Conservation (phyloP, 257 asterid genomes). For the Primulina eburnea region DNA sequence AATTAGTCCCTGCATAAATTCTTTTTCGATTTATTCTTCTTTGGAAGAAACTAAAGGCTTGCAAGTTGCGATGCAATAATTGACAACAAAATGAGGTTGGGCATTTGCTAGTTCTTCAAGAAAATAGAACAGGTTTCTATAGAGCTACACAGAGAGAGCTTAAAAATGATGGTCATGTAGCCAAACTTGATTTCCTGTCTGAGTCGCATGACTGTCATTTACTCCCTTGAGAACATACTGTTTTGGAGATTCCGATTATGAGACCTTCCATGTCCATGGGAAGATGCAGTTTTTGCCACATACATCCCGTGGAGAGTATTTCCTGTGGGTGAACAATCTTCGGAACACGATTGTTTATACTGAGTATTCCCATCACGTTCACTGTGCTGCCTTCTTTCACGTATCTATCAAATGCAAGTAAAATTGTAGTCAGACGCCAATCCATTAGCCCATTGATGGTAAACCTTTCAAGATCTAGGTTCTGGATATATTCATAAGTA, state of each 20-base stretch:
- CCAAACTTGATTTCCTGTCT: neutral
- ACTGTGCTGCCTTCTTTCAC: constrained; percentile 33
- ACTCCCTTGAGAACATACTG: neutral
- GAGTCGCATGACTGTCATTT: neutral
- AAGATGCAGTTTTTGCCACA: constrained; percentile 37
- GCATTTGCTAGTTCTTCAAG: too few species aligned
- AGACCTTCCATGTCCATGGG: constrained; percentile 44
- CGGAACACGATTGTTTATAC: constrained; percentile 23
- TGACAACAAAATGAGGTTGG: too few species aligned
- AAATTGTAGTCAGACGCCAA: neutral
- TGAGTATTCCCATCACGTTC: constrained; percentile 37
- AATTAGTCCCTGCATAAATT: neutral
- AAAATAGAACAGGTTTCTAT: neutral
- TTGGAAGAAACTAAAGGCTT: neutral
- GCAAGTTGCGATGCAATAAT: too few species aligned
- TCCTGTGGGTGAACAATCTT: constrained; percentile 3
- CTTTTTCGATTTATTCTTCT: neutral
- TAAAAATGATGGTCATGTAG: neutral
- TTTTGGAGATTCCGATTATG: constrained; percentile 23
- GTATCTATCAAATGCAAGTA: constrained; percentile 27
- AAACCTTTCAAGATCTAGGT: neutral
- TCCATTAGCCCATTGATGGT: too few species aligned
- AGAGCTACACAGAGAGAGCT: neutral
- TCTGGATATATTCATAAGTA: neutral
- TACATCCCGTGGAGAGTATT: constrained; percentile 37